A percentile compares a stretch with the other conserved stretches of the same genome.
Conservation (phyloP, 1,284 basidiomycete genomes). For the Cutaneotrichosporon cavernicola region DNA sequence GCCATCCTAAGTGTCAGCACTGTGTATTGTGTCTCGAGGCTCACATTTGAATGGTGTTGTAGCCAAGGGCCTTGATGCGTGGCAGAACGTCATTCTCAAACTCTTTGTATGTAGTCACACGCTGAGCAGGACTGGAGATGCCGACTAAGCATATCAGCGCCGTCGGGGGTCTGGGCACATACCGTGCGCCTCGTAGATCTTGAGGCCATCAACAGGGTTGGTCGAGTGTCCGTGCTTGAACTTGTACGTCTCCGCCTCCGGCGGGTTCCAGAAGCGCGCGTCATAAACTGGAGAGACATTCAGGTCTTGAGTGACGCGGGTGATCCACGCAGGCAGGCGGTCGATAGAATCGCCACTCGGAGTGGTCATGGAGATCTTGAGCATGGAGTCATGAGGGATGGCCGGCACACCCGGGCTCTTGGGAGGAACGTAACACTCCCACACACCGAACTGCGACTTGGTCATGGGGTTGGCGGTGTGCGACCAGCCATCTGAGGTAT, state of each 20-base stretch:
- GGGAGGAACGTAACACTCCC: constrained; percentile 80
- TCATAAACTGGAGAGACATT: constrained; percentile 88
- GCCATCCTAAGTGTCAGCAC: constrained; percentile 65
- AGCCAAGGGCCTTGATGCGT: constrained; percentile 85
- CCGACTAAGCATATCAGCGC: constrained; percentile 62
- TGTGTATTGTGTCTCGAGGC: constrained; percentile 5
- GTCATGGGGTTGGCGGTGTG: constrained; percentile 79
- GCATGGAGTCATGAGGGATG: constrained; percentile 90
- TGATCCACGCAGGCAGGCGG: constrained; percentile 89
- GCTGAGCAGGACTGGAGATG: constrained; percentile 82
- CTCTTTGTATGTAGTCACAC: constrained; percentile 93
- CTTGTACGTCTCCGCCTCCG: constrained; percentile 65
- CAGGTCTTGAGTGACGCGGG: constrained; percentile 91
- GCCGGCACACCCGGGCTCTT: constrained; percentile 67
- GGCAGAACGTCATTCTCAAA: constrained; percentile 83
- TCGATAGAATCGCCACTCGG: constrained; percentile 78
- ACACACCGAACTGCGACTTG: constrained; percentile 86
- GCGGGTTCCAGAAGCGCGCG: constrained; percentile 97
- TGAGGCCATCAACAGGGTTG: constrained; percentile 58
- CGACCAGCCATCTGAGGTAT: constrained; percentile 76
- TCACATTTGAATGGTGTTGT: constrained; percentile 88
- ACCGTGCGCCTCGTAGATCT: constrained; percentile 92
- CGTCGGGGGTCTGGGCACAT: neutral
- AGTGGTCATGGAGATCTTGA: constrained; percentile 89
- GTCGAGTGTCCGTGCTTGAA: constrained; percentile 68